Evolutionary conservation across 331 rosid genomes (phyloP), one percentile per base, ranked within the genome.

Genomic region (Acacia pycnantha): DNA sequence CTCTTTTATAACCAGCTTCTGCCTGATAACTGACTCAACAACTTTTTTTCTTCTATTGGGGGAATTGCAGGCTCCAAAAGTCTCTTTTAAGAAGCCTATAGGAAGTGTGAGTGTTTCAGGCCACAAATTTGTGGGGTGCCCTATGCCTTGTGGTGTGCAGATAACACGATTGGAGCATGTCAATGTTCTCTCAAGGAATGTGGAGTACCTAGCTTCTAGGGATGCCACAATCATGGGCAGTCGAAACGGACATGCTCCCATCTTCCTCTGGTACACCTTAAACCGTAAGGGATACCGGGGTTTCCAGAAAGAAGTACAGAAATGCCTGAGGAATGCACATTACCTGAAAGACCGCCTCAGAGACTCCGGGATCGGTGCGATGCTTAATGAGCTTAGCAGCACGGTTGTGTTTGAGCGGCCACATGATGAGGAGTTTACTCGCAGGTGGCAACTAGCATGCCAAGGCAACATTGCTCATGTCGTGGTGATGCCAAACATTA

Each of bases 111-210:
- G 91, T 66, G 91, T 88, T 64, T 88, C 91, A 44, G 91, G 91
- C 82, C 91, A 88, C 84, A 88, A 88, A 85, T 88, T 89, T 29
- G 90, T 89, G 37, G 92, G 90, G 64, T 89, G 89, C 74, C 90
- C 92, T 26, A 87, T 89, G 92, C 90, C 92, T 50, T 89, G 92
- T 59, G 90, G 90, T 46, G 90, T 89, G 79, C 92, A 87, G 83
- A 75, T 89, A 78, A 89, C 90, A 29, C 83, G 90, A 85, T 81
- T 87, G 87, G 78, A 83, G 82, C 73, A 85, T 59, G 59, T 83
- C 4, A 88, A 88, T 81, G 89, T 85, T 56, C 91, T 88, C 66
- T 81, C 91, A 12, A 85, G 85, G 78, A 82, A 88, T 78, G 91
- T 88, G 59, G 91, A 88, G 77, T 88, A 88, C 82, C 84, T 88